Conservation (phyloP, 106 monocot species). For the Gastrodia elata region DNA sequence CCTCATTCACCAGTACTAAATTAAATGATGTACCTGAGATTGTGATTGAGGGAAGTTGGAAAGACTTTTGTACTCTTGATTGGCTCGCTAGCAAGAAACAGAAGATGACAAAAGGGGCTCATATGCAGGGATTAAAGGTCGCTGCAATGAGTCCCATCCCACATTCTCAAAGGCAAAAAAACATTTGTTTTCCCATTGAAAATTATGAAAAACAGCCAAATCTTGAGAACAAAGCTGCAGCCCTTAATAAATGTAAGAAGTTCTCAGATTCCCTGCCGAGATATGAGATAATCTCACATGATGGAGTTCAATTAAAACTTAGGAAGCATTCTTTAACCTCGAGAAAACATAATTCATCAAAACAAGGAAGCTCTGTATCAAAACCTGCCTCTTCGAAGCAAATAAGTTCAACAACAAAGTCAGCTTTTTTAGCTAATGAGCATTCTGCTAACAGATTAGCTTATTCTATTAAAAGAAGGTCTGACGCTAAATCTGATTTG, state of each 20-base stretch:
- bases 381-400: conserved; percentile 2
- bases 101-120: conserved; percentile 14
- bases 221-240: conserved; percentile 18
- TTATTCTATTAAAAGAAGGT: conserved; percentile 20
- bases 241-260: conserved; percentile 19
- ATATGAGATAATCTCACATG: conserved; percentile 8
- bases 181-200: not conserved
- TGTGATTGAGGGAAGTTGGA: conserved; percentile 17
- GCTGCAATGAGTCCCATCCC: conserved; percentile 52
- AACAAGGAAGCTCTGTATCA: not conserved
- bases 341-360: conserved; percentile 19
- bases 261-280: not conserved
- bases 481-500: conserved; percentile 33
- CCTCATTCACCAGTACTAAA: not conserved
- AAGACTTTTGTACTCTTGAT: conserved; percentile 1
- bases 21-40: not conserved
- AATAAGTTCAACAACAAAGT: conserved; percentile 4
- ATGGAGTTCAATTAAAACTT: conserved; percentile 31
- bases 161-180: conserved; percentile 16
- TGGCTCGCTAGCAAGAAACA: conserved; percentile 9
- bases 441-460: conserved; percentile 23
- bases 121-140: conserved; percentile 19
- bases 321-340: conserved; percentile 10
- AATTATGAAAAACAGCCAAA: not conserved
- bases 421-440: not conserved